These are phyloP conservation scores for Uronychia setigera DNA, from an alignment of 73 alveolate species.

Conservation along the genomic window DNA sequence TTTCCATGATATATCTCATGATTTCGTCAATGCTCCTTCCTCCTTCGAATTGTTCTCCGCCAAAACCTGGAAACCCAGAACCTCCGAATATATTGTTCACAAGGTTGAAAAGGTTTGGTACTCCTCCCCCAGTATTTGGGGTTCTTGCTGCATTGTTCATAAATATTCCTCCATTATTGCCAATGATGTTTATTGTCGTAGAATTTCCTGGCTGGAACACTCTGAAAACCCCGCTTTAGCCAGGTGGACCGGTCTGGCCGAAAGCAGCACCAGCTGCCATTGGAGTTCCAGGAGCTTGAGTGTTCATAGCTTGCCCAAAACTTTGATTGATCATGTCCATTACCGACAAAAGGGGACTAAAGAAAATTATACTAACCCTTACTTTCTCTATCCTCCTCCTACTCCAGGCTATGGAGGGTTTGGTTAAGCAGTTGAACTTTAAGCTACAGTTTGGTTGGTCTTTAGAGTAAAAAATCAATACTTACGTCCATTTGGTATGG, in stretches of 20 bases:
- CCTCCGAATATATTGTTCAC: background rate
- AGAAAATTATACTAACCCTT: too few species aligned
- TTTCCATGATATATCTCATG: slow-evolving; percentile 9
- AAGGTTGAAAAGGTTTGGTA: background rate
- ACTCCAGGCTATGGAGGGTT: too few species aligned
- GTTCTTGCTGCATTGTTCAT: background rate
- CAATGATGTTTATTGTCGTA: background rate
- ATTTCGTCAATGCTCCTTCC: background rate
- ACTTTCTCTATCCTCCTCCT: too few species aligned
- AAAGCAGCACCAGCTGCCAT: background rate
- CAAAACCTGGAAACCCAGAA: background rate
- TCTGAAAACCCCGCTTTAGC: background rate
- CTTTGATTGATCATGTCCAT: background rate
- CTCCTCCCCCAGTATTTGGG: background rate
- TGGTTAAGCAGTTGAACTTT: too few species aligned
- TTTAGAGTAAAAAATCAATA: too few species aligned
- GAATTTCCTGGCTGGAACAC: background rate
- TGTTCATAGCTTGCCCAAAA: background rate
- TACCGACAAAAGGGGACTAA: background rate
- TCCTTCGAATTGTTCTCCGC: slow-evolving; percentile 11
- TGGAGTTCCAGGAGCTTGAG: background rate
- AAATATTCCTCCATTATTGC: background rate
- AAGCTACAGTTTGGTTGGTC: too few species aligned
- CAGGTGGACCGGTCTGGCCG: background rate
- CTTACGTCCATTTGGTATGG: background rate